Evolutionary conservation across 768 basidiomycete species (phyloP), one percentile per base, ranked within the genome.

Genomic region (Podaxis rugospora): DNA sequence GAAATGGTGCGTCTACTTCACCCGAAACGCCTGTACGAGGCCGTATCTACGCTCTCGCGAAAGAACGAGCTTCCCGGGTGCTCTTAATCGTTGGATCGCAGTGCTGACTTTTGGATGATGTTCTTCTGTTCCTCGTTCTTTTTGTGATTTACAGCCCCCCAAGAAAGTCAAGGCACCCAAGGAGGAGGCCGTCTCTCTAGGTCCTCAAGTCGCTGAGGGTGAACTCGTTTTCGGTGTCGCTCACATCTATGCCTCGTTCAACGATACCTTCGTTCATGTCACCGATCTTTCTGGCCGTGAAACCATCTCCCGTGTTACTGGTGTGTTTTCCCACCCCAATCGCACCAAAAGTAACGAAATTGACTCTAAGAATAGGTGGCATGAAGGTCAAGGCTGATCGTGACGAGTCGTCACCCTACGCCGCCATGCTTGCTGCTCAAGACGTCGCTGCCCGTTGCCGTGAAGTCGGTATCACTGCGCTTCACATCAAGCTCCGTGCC

Each of bases 311-410:
- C 93, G 97, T 72, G 94, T 98, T 65, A 98, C 97, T 67, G 95
- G 95, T 90, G 61, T 69, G 84, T 77, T 23, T 44, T 50, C 52
- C 25, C 7, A 51, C 36, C 14, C 14, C 56, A 5, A 37, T 18
- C 3, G 50, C 28, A 2, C 5, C n/a, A 42, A 27, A 5, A 10
- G 21, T 25, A 23, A 25, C 13, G 61, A 57, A 16, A 57, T 25
- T 11, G 25, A 27, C 7, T 37, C 28, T 18, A 47, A 57, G 58
- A 36, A 36, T 62, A 92, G 93, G 93, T 75, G 97, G 97, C 63
- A 98, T 98, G 97, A 98, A 98, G 83, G 97, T 99, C 79, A 99
- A 98, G 83, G 97, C 96, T 11, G 97, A 99, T 78, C 91, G 97
- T 78, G 97, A 99, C 80, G 97, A 99, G 80, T 98, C 95, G 44